Evolutionary conservation across 78 protist genomes (phyloP).

Genomic region (Paratrimastix pyriformis): DNA sequence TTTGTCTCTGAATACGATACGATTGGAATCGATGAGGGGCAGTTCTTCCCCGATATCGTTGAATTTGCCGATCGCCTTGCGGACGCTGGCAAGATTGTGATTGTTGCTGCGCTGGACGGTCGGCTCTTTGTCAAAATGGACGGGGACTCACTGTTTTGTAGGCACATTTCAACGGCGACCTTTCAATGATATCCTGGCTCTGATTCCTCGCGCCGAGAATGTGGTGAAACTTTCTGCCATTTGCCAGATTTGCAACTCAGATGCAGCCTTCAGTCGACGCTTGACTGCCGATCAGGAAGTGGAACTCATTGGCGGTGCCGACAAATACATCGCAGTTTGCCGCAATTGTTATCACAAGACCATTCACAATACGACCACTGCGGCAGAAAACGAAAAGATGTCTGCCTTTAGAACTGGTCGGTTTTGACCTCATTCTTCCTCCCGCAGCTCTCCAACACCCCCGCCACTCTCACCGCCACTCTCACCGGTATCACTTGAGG

Average conservation of each 20-base stretch:
- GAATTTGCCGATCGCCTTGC: slow-evolving; percentile 60
- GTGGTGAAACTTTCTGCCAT: slow-evolving; percentile 69
- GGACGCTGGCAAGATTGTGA: slow-evolving; percentile 69
- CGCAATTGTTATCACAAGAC: slow-evolving; percentile 70
- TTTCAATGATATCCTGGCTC: slow-evolving; percentile 47
- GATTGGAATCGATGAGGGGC: slow-evolving; percentile 86
- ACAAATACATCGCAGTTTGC: slow-evolving; percentile 72
- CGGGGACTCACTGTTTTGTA: neutral
- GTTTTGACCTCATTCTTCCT: too few relatives aligned
- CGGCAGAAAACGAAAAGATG: too few relatives aligned
- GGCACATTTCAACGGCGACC: slow-evolving; percentile 27
- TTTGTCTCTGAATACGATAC: slow-evolving; percentile 41
- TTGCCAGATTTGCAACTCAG: slow-evolving; percentile 44
- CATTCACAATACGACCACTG: too few relatives aligned
- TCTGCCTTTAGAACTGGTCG: too few relatives aligned
- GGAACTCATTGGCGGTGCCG: slow-evolving; percentile 77
- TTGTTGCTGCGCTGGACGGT: slow-evolving; percentile 78
- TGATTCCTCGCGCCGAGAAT: slow-evolving; percentile 61
- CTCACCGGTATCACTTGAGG: too few relatives aligned
- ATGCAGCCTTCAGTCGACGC: slow-evolving; percentile 67
- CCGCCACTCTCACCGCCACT: too few relatives aligned
- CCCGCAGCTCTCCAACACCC: too few relatives aligned
- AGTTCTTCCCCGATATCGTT: slow-evolving; percentile 74
- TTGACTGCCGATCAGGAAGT: slow-evolving; percentile 38
- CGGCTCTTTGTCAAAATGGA: slow-evolving; percentile 44